A percentile compares a stretch with the other conserved stretches of the same genome.
Conservation (phyloP, 352 stramenopile species). For the Phytophthora sp. region DNA sequence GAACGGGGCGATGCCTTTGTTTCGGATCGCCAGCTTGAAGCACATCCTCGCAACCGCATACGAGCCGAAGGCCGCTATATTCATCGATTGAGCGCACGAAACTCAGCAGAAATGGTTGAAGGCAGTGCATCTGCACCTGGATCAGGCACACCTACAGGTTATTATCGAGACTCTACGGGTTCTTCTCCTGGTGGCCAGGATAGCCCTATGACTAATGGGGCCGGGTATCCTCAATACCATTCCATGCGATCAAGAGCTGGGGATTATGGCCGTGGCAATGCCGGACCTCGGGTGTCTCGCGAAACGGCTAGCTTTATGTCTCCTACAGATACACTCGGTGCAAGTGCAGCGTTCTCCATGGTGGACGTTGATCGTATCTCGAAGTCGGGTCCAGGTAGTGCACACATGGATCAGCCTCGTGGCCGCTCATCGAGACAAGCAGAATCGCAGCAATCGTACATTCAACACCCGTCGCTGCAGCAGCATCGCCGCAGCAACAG, state of each 20-base stretch:
- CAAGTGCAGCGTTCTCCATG: slow-evolving; percentile 62
- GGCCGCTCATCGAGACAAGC: slow-evolving; percentile 24
- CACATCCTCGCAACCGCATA: slow-evolving; percentile 22
- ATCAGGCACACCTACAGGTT: slow-evolving; percentile 6
- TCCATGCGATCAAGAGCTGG: slow-evolving; percentile 21
- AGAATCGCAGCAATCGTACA: slow-evolving; percentile 16
- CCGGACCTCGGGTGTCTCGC: slow-evolving; percentile 21
- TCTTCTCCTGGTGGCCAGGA: slow-evolving; percentile 19
- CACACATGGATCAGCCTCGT: slow-evolving; percentile 20
- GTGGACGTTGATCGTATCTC: slow-evolving; percentile 67
- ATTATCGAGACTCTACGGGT: slow-evolving; percentile 23
- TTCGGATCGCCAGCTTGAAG: slow-evolving; percentile 19
- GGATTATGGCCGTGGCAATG: slow-evolving; percentile 9
- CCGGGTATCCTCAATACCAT: slow-evolving; percentile 29
- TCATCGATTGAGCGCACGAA: slow-evolving; percentile 23
- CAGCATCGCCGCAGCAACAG: slow-evolving; percentile 18
- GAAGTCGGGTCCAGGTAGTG: slow-evolving; percentile 14
- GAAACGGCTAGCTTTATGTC: slow-evolving; percentile 37
- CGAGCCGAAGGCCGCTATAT: slow-evolving; percentile 29
- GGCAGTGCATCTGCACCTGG: background rate
- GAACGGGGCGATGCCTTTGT: slow-evolving; percentile 33
- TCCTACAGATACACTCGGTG: slow-evolving; percentile 15
- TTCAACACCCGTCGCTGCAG: slow-evolving; percentile 17
- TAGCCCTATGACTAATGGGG: slow-evolving; percentile 20
- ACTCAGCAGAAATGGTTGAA: slow-evolving; percentile 1